Conservation (phyloP, 2,329 filamentous ascomycete genomes). For the Bipolaris victoriae region DNA sequence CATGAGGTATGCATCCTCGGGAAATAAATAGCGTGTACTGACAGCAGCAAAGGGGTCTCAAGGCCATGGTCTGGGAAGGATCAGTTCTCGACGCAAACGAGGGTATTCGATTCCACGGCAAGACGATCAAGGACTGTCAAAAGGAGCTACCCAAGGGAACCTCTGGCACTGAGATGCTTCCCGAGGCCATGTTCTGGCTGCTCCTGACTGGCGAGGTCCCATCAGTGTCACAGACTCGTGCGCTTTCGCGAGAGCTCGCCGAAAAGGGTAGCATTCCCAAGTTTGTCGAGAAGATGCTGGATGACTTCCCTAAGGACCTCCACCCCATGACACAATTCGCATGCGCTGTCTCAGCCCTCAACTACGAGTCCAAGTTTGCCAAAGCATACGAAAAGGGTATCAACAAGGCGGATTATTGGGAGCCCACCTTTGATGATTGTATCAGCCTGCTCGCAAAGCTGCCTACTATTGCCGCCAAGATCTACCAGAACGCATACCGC, state of each 20-base stretch:
- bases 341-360: slow-evolving; percentile 92
- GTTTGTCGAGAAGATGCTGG: slow-evolving; percentile 86
- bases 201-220: slow-evolving; percentile 93
- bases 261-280: slow-evolving; percentile 81
- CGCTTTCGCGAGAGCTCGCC: slow-evolving; percentile 83
- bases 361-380: slow-evolving; percentile 92
- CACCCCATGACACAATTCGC: slow-evolving; percentile 99
- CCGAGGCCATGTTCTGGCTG: slow-evolving; percentile 99
- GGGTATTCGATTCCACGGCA: slow-evolving; percentile 97
- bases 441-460: slow-evolving; percentile 95
- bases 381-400: slow-evolving; percentile 90
- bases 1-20: slow-evolving; percentile 69
- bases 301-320: slow-evolving; percentile 84
- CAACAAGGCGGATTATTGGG: slow-evolving; percentile 98
- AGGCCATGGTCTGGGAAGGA: slow-evolving; percentile 98
- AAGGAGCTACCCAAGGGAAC: slow-evolving; percentile 90
- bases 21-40: slow-evolving; percentile 3
- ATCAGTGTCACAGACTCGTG: slow-evolving; percentile 78
- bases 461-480: slow-evolving; percentile 94
- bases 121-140: slow-evolving; percentile 98
- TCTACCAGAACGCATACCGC: slow-evolving; percentile 90
- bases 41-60: slow-evolving; percentile 68
- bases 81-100: slow-evolving; percentile 96
- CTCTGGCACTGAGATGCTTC: slow-evolving; percentile 93
- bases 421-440: slow-evolving; percentile 93